Conservation (phyloP, 345 rosid species). For the Trapa incisa region DNA sequence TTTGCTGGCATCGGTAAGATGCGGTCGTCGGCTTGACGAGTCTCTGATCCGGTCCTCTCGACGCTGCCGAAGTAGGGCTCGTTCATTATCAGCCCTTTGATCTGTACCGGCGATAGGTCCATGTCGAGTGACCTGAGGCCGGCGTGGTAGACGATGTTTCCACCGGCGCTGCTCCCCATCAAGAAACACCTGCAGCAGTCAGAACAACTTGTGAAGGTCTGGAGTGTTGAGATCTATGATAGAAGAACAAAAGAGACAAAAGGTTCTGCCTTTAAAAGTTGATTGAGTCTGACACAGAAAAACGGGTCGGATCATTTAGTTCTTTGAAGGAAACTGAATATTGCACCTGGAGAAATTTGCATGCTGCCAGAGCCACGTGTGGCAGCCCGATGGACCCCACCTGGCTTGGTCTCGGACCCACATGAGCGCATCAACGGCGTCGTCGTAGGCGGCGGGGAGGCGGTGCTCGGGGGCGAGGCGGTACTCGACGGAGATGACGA, state of each 20-base stretch:
- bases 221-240: too few species aligned
- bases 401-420: constrained; percentile 66
- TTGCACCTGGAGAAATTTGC: constrained; percentile 31
- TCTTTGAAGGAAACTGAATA: not conserved
- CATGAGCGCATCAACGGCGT: constrained; percentile 46
- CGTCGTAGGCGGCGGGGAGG: constrained; percentile 87
- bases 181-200: constrained; percentile 28
- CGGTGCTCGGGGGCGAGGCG: constrained; percentile 89
- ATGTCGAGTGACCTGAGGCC: constrained; percentile 32
- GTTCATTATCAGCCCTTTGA: constrained; percentile 54
- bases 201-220: too few species aligned
- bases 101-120: constrained; percentile 36
- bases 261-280: too few species aligned
- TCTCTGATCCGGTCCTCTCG: constrained; percentile 47
- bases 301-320: too few species aligned
- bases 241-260: too few species aligned
- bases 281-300: too few species aligned
- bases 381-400: constrained; percentile 16
- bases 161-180: constrained; percentile 67
- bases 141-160: constrained; percentile 57
- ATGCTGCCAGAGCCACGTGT: constrained; percentile 49
- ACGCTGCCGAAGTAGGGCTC: constrained; percentile 61
- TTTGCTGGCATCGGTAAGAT: constrained; percentile 40
- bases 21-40: constrained; percentile 29
- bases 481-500: constrained; percentile 64